phyloP scores from a whole-genome alignment of 73 alveolate species.

The Uronychia binucleata region DNA sequence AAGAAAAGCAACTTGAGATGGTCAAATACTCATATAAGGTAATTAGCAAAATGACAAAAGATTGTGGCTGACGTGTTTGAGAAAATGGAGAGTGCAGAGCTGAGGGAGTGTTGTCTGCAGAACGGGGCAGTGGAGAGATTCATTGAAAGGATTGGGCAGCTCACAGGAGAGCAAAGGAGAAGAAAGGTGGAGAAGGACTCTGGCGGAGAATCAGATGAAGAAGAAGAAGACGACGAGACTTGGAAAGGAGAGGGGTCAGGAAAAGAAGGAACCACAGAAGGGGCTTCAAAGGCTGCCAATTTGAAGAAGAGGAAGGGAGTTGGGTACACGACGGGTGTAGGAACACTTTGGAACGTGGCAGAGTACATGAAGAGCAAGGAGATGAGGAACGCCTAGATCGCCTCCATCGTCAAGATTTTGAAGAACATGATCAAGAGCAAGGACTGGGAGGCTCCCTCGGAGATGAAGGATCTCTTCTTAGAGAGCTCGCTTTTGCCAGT shows the following conservation, averaged over 20 bases:
- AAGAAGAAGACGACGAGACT: conserved; percentile 25
- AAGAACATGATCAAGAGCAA: conserved; percentile 75
- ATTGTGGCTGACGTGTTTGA: conserved; percentile 41
- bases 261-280: not conserved
- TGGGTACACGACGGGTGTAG: conserved; percentile 93
- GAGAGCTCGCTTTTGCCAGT: conserved; percentile 91
- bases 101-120: conserved; percentile 52
- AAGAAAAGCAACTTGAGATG: conserved; percentile 46
- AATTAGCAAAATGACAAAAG: too few species aligned
- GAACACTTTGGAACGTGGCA: conserved; percentile 92
- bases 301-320: conserved; percentile 79
- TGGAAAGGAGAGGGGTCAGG: conserved; percentile 17
- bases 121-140: conserved; percentile 57
- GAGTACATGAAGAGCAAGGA: conserved; percentile 92
- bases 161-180: conserved; percentile 59
- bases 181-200: conserved; percentile 30
- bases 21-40: conserved; percentile 50
- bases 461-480: conserved; percentile 70
- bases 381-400: conserved; percentile 80
- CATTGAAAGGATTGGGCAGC: conserved; percentile 67
- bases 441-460: conserved; percentile 74
- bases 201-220: conserved; percentile 8
- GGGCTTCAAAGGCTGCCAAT: conserved; percentile 14
- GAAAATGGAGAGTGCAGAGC: conserved; percentile 47
- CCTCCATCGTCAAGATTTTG: conserved; percentile 80